phyloP scores from a whole-genome alignment of 2,329 filamentous ascomycete species.

The Lecanicillium sp. region DNA sequence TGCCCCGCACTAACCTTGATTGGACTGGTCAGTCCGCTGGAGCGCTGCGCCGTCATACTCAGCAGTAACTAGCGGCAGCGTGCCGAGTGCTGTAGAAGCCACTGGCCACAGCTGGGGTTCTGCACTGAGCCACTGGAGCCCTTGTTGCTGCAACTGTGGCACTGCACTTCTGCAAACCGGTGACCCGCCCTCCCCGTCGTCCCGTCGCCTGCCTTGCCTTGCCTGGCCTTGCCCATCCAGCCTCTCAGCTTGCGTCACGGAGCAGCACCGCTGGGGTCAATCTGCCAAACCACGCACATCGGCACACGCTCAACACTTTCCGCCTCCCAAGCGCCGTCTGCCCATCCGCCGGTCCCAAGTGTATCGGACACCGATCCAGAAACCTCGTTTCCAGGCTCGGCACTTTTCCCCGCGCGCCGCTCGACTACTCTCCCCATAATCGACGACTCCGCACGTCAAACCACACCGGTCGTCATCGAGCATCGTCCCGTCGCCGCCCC shows the following conservation, averaged over 20 bases:
- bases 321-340: not conserved
- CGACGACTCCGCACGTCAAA: conserved; percentile 9
- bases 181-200: not conserved
- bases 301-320: not conserved
- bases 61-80: not conserved
- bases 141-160: no score
- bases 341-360: not conserved
- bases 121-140: not conserved
- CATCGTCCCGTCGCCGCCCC: not conserved
- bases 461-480: conserved; percentile 2
- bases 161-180: not conserved
- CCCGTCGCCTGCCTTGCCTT: conserved; percentile 1
- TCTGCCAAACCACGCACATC: not conserved
- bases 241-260: conserved; percentile 15
- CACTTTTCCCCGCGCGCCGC: not conserved
- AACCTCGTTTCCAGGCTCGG: not conserved
- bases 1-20: conserved; percentile 13
- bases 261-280: conserved; percentile 4
- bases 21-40: not conserved
- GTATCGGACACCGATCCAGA: no score
- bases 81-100: not conserved
- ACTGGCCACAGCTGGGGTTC: not conserved
- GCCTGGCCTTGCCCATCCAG: conserved; percentile 8
- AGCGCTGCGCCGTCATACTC: not conserved
- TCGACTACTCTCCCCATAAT: not conserved